These are phyloP conservation scores for Stereocaulon alpinum DNA, from an alignment of 495 filamentous ascomycete genomes.

Conservation along the genomic window DNA sequence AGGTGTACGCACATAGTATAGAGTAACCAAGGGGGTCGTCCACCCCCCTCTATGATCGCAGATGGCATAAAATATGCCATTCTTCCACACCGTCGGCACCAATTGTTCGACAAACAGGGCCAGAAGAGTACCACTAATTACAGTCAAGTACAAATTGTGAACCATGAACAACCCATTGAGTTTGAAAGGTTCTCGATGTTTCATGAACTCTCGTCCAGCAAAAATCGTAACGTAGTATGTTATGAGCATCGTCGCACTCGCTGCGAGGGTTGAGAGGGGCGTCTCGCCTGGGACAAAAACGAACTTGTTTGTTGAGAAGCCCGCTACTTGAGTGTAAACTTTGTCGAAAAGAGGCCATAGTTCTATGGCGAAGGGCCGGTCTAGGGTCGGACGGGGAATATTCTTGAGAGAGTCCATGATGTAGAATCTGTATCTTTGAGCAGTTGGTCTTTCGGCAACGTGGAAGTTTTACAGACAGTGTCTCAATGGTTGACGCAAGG, in stretches of 20 bases:
- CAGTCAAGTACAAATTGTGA: conserved; percentile 56
- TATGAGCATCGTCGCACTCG: conserved; percentile 45
- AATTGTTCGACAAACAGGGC: conserved; percentile 57
- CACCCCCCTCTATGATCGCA: conserved; percentile 56
- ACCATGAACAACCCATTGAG: conserved; percentile 59
- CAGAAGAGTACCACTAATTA: conserved; percentile 49
- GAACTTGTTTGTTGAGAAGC: conserved; percentile 54
- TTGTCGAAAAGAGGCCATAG: conserved; percentile 94
- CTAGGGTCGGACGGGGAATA: conserved; percentile 66
- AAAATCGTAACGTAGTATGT: conserved; percentile 59
- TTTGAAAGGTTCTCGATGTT: conserved; percentile 45
- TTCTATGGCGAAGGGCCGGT: conserved; percentile 82
- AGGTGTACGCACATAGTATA: conserved; percentile 52
- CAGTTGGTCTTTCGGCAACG: neutral
- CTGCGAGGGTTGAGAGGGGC: conserved; percentile 48
- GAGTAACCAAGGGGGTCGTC: conserved; percentile 52
- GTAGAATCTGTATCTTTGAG: conserved; percentile 22
- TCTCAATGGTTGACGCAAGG: conserved; percentile 24
- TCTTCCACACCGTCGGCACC: conserved; percentile 45
- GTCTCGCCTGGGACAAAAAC: conserved; percentile 48
- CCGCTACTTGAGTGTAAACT: conserved; percentile 60
- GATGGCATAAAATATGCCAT: conserved; percentile 55
- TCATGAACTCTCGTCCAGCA: conserved; percentile 58
- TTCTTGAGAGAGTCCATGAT: conserved; percentile 46
- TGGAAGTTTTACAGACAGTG: neutral